Evolutionary conservation across 805 yeast genomes (phyloP), one percentile per base, ranked within the genome.

Genomic region (Candida quercuum): DNA sequence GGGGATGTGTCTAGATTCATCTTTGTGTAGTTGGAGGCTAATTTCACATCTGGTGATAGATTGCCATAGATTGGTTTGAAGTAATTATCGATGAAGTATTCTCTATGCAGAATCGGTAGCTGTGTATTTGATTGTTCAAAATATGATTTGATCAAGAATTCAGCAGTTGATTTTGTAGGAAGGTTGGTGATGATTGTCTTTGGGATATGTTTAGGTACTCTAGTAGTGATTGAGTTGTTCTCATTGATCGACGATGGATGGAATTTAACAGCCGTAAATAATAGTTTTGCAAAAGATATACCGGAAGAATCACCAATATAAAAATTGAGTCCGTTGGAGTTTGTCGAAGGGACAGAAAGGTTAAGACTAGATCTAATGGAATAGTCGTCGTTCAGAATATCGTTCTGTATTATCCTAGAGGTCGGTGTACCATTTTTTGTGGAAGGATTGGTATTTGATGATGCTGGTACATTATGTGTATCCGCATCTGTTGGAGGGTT

Each of bases 81-180:
- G 51, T 77, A 78, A 20, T 67, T 64, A 33, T 64, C 64, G 30
- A 89, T 58, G 51, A 87, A 88, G 46, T 72, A 75, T 49, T 86
- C 95, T 22, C 96, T 70, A 56, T 89, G 96, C 33, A 88, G 60
- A 4, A 89, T 69, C 0, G 97, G 96, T 20, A 86, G 58, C 56
- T 87, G 96, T 2, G 94, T 68, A 54, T 89, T 88, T 13, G 89
- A 75, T 49, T 83, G 88, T 16, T 83, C 76, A 53, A 89, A 89
- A 56, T 72, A 87, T 2, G 75, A 66, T 26, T 76, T 69, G 8
- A 87, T 52, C 31, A 84, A 69, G 35, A 69, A 66, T 50, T 82
- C 77, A 0, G 96, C 96, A 23, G 77, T 72, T 17, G 67, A 63
- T 49, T 85, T 86, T 2, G 95, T 93, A 17, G 89, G 62, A 10